These are phyloP conservation scores for Dalechampia spathulata DNA, from an alignment of 441 rosid species.

Conservation along the genomic window DNA sequence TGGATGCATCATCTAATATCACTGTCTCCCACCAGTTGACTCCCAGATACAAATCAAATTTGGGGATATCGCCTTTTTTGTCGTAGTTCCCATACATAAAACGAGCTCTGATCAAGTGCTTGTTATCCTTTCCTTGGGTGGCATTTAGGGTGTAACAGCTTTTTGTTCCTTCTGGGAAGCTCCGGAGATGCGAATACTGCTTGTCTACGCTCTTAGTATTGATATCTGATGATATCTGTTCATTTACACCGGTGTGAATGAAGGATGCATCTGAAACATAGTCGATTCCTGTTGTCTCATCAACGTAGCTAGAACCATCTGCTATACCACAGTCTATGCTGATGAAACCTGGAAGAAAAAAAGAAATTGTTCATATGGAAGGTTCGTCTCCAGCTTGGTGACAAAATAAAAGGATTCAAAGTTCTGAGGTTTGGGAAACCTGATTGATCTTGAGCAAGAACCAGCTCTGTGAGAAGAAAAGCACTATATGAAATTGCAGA, in stretches of 20 bases:
- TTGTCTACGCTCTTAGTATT: background rate
- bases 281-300: slow-evolving; percentile 7
- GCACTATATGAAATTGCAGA: too few species aligned
- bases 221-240: slow-evolving; percentile 3
- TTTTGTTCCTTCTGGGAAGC: slow-evolving; percentile 27
- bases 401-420: background rate
- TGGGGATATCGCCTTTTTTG: slow-evolving; percentile 13
- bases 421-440: background rate
- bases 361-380: background rate
- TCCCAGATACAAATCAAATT: slow-evolving; percentile 34
- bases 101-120: slow-evolving; percentile 22
- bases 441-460: slow-evolving; percentile 20
- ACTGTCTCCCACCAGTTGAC: slow-evolving; percentile 28
- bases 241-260: slow-evolving; percentile 19
- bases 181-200: slow-evolving; percentile 14
- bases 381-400: background rate
- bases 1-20: background rate
- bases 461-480: background rate
- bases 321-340: slow-evolving; percentile 33
- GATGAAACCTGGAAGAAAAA: slow-evolving; percentile 22
- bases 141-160: slow-evolving; percentile 20
- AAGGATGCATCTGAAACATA: slow-evolving; percentile 19
- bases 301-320: slow-evolving; percentile 14
- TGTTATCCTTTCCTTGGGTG: background rate
- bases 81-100: slow-evolving; percentile 46